Conservation (phyloP, 1,139 yeast genomes). For the Meyerozyma guilliermondii region DNA sequence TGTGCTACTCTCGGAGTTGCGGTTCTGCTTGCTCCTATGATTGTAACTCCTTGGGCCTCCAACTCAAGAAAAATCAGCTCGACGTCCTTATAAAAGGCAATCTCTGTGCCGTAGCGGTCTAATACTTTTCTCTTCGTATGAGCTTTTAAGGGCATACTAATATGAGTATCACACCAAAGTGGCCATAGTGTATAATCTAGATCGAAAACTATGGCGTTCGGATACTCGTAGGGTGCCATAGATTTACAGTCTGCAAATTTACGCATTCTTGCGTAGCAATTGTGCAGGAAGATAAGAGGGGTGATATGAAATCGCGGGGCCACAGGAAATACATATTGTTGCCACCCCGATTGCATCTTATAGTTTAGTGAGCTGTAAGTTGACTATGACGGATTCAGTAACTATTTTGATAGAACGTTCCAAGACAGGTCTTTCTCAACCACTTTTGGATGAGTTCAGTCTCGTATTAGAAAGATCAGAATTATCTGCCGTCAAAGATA, state of each 20-base stretch:
- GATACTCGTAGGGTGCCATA: conserved; percentile 24
- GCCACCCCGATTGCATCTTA: background rate
- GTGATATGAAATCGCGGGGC: conserved; percentile 1
- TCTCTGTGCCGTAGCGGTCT: conserved; percentile 45
- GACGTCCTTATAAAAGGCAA: conserved; percentile 58
- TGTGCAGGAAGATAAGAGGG: conserved; percentile 2
- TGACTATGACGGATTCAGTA: background rate
- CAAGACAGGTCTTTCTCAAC: background rate
- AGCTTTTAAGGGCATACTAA: conserved; percentile 45
- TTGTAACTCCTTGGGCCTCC: conserved; percentile 33
- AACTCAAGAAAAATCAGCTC: conserved; percentile 48
- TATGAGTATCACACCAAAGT: conserved; percentile 64
- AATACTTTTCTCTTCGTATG: conserved; percentile 18
- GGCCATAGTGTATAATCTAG: conserved; percentile 78
- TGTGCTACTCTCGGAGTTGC: conserved; percentile 60
- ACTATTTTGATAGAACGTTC: background rate
- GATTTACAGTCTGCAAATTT: no score
- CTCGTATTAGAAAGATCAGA: background rate
- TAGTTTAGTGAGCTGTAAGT: background rate
- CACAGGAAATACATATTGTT: background rate
- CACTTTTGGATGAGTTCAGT: background rate
- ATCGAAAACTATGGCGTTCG: conserved; percentile 66
- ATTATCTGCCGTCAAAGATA: background rate
- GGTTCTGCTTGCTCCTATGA: conserved; percentile 67
- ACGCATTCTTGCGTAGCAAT: background rate